Base-by-base conservation (phyloP, 2,329 filamentous ascomycete species). In the Penicillium sp. region DNA sequence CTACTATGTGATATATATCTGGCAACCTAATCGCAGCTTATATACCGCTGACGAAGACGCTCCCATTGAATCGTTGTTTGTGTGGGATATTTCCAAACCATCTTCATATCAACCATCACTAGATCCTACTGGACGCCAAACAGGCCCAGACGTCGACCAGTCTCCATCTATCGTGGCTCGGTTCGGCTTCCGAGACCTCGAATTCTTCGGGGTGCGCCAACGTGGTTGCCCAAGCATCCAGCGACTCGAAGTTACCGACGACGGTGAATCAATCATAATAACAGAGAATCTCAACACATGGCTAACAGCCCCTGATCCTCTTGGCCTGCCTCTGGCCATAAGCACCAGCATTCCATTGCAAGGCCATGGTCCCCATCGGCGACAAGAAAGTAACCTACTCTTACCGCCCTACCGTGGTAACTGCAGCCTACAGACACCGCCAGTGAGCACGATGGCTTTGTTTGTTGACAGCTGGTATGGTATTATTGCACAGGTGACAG, bases 1-100 rank as follows among this genome's bases (percentile, higher is more conserved):
- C 0, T 85, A 88, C 67, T 88, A 88, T 70, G 83, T 79, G 39
- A 75, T 87, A 14, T 88, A 88, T 69, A 77, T 83, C 27, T 88
- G 85, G 85, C 83, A 87, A 63, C 80, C 83, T 2, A 83, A 82
- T 61, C 80, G 80, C 46, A 81, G 81, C 45, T 75, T 81, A 37
- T 84, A 82, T 75, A 78, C 77, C 0, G 75, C 76, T 2, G 80
- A 80, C 35, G 81, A 85, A 51, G 81, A 84, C 63, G 79, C 81
- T 13, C 84, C 84, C 0, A 78, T 84, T 16, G 85, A 88, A 67
- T 78, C 81, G 33, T 72, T 88, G 27, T 80, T 79, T 16, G 74
- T 88, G 10, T 88, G 85, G 85, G 81, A 88, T 54, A 83, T 88
- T 39, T 80, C 81, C 2, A 70, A 72, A 0, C 72, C 78, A 1